Base-by-base conservation (phyloP, 1,284 basidiomycete species). In the Sporisorium exsertum region DNA sequence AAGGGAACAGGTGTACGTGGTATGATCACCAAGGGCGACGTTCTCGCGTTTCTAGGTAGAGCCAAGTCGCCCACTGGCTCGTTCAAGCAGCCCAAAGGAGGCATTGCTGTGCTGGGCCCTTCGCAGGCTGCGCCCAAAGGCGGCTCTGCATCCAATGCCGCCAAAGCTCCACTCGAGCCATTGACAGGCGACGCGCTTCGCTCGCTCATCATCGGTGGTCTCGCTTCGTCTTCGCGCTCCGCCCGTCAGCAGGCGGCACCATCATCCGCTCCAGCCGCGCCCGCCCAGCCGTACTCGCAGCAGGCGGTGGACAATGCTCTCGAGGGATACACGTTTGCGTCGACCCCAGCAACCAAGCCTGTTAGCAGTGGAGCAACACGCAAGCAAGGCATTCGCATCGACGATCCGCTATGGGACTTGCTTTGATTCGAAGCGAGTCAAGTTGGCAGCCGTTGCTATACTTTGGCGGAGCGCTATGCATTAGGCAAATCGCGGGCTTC, bases 11-110 rank as follows among this genome's bases (percentile, higher is more conserved):
- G 87, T 8, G 72, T 81, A 22, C 72, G 83, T 42, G 87, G 87
- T 12, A 84, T 85, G 67, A 70, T 87, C 40, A 87, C 86, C 27
- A 87, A 87, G 73, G 87, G 87, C 7, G 87, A 87, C 56, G 84
- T 87, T 1, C 78, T 87, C 20, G 83, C 84, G 2, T 79, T 79
- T 75, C 74, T 87, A 13, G 86, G 86, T 32, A 80, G 78, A 60
- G 80, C 68, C 24, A 63, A 72, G 45, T 65, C 56, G 18, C 81
- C 83, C 5, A 81, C 69, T 18, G 84, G 84, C 26, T 77, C 80
- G 20, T 78, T 71, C 68, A 81, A 80, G 66, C 63, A 62, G 49
- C 20, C 66, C 26, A 66, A 68, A 52, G 63, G 68, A 9, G 77
- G 79, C n/a, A 75, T 81, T 26, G 72, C 79, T n/a, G 75, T 76